Percentiles rank a stretch among this genome's conserved stretches.
Conservation (phyloP, 805 yeast genomes). For the Komagataella ulmi region DNA sequence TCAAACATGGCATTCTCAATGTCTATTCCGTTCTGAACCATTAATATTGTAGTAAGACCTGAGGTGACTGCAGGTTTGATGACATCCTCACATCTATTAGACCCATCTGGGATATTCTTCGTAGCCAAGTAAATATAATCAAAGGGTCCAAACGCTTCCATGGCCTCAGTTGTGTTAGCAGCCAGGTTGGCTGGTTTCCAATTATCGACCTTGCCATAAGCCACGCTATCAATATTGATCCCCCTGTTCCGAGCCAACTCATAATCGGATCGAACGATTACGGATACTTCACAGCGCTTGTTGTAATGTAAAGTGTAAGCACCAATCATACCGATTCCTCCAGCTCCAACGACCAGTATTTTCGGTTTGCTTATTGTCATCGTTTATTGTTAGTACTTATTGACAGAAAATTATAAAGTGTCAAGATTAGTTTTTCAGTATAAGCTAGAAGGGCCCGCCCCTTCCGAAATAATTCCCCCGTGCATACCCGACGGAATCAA, state of each 20-base stretch:
- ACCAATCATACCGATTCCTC: slow-evolving; percentile 76
- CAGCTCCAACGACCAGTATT: slow-evolving; percentile 64
- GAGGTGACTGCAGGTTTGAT: slow-evolving; percentile 21
- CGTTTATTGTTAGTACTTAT: not conserved
- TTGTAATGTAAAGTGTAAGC: slow-evolving; percentile 44
- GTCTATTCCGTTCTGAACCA: slow-evolving; percentile 27
- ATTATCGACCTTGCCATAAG: slow-evolving; percentile 37
- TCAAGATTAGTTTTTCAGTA: not conserved
- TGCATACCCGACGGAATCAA: not conserved
- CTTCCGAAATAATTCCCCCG: not conserved
- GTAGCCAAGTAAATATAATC: slow-evolving; percentile 51
- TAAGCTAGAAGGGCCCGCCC: not conserved
- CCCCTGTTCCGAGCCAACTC: slow-evolving; percentile 37
- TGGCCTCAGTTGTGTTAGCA: slow-evolving; percentile 30
- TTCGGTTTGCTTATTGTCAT: slow-evolving; percentile 11
- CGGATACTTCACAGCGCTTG: slow-evolving; percentile 34
- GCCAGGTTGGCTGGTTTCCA: slow-evolving; percentile 43
- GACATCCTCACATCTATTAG: slow-evolving; percentile 23
- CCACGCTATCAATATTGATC: slow-evolving; percentile 41
- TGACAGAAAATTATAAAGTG: not conserved
- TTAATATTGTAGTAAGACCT: slow-evolving; percentile 14
- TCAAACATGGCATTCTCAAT: slow-evolving; percentile 21
- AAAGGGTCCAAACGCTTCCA: slow-evolving; percentile 19
- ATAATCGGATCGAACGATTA: slow-evolving; percentile 53
- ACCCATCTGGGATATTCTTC: slow-evolving; percentile 54